These are phyloP conservation scores for Rhodotorula toruloides DNA, from an alignment of 768 basidiomycete species.

Conservation along the genomic window DNA sequence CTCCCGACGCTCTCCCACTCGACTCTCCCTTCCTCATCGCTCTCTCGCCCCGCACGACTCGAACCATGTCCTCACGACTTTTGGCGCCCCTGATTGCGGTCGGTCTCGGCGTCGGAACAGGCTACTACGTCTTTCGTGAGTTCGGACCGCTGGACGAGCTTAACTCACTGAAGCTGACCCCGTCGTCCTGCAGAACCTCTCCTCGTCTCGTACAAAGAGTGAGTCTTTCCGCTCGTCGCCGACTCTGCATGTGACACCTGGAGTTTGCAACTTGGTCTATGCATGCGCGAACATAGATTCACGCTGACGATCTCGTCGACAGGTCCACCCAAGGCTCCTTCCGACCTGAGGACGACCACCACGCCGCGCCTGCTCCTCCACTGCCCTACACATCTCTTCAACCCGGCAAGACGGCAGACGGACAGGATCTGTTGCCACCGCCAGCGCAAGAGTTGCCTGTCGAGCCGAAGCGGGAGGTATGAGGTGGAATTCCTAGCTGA, in stretches of 20 bases:
- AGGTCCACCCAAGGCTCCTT: slow-evolving; percentile 32
- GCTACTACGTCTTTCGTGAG: slow-evolving; percentile 34
- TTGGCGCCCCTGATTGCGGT: slow-evolving; percentile 14
- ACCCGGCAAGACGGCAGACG: slow-evolving; percentile 26
- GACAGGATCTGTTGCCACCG: slow-evolving; percentile 19
- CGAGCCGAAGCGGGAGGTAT: background rate
- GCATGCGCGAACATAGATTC: too few relatives aligned
- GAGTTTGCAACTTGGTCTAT: too few relatives aligned
- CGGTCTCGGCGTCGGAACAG: slow-evolving; percentile 16
- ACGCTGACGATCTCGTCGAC: background rate
- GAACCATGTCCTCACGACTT: slow-evolving; percentile 7
- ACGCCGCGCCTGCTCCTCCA: slow-evolving; percentile 24
- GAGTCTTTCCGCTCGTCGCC: background rate
- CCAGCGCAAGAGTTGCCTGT: slow-evolving; percentile 1
- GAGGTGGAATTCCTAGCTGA: background rate
- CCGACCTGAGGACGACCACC: slow-evolving; percentile 35
- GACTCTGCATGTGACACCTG: too few relatives aligned
- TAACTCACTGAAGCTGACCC: background rate
- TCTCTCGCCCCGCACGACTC: background rate
- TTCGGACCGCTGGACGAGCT: background rate
- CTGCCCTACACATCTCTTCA: slow-evolving; percentile 17
- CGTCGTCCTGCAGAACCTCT: slow-evolving; percentile 24
- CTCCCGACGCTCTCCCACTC: background rate
- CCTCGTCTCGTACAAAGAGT: slow-evolving; percentile 27
- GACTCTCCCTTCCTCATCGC: background rate